phyloP scores from a whole-genome alignment of 306 rosid genomes.

The Myrica gale region DNA sequence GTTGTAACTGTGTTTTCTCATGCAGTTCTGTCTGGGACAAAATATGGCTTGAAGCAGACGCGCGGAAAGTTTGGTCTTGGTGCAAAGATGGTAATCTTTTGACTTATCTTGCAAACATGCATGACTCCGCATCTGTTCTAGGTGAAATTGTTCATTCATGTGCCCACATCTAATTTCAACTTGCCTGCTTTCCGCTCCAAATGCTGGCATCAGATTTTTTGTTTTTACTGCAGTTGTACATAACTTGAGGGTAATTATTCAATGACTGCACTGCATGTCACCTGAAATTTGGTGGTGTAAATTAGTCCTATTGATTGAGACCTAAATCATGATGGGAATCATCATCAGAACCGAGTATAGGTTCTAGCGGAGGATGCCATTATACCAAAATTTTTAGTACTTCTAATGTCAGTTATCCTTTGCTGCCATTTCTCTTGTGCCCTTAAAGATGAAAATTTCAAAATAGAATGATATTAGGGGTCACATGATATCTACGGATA shows the following conservation, averaged over 20 bases:
- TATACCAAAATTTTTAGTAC: background rate
- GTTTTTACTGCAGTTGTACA: background rate
- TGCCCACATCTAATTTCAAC: background rate
- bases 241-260: background rate
- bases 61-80: slow-evolving; percentile 98
- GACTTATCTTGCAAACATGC: slow-evolving; percentile 18
- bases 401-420: background rate
- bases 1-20: slow-evolving; percentile 28
- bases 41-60: slow-evolving; percentile 94
- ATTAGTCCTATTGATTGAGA: background rate
- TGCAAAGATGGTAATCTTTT: slow-evolving; percentile 84
- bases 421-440: background rate
- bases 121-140: slow-evolving; percentile 15
- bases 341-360: background rate
- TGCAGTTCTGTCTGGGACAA: slow-evolving; percentile 94
- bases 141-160: background rate
- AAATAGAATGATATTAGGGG: background rate
- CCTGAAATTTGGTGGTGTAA: background rate
- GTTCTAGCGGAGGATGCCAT: background rate
- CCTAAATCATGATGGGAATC: background rate
- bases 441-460: background rate
- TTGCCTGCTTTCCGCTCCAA: background rate
- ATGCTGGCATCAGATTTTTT: background rate
- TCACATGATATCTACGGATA: background rate
- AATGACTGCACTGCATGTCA: background rate